Evolutionary conservation across 75 land plant genomes (phyloP).

Genomic region (Cupressus sempervirens): DNA sequence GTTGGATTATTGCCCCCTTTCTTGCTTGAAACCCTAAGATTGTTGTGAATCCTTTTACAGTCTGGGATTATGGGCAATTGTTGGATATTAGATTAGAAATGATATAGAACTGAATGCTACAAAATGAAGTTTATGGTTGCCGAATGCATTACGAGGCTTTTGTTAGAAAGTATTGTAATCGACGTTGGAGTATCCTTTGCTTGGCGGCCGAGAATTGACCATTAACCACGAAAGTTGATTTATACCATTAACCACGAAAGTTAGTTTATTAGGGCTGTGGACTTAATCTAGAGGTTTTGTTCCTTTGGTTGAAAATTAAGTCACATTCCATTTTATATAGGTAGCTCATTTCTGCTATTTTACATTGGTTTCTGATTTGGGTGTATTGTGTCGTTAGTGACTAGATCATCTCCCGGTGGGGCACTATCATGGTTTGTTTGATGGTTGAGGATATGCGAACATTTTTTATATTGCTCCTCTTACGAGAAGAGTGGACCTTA

Average conservation of each 20-base stretch:
- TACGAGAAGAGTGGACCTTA: too few species aligned
- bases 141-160: background rate
- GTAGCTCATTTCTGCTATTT: background rate
- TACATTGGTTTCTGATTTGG: background rate
- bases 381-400: background rate
- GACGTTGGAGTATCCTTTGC: background rate
- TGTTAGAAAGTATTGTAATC: background rate
- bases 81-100: background rate
- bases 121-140: background rate
- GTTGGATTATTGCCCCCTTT: background rate
- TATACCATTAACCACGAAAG: background rate
- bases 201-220: background rate
- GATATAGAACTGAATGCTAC: background rate
- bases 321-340: background rate
- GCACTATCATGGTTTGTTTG: too few species aligned
- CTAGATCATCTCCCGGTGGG: too few species aligned
- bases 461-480: too few species aligned
- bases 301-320: background rate
- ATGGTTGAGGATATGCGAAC: too few species aligned
- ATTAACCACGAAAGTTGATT: background rate
- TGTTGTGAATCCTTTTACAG: background rate
- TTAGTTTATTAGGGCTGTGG: background rate
- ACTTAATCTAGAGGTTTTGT: background rate
- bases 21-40: background rate
- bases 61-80: background rate